Conservation (phyloP, 2,329 filamentous ascomycete genomes). For the Neopestalotiopsis sp. region DNA sequence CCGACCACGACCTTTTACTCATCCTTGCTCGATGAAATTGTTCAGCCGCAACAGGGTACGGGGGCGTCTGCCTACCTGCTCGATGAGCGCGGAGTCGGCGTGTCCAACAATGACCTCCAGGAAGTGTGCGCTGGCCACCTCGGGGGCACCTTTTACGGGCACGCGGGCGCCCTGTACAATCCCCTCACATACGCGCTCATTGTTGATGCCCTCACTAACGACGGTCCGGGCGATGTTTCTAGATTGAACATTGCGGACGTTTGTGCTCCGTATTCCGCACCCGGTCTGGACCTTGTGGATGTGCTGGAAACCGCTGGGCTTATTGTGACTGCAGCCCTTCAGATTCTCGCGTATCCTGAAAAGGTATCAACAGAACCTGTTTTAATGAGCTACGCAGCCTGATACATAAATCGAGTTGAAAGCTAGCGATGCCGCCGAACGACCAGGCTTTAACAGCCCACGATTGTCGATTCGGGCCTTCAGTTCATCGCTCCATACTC, state of each 20-base stretch:
- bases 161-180: conserved; percentile 20
- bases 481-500: background rate
- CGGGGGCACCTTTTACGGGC: conserved; percentile 38
- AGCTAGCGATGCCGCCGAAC: background rate
- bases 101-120: conserved; percentile 54
- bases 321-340: conserved; percentile 7
- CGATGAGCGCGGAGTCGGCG: conserved; percentile 46
- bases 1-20: conserved; percentile 60
- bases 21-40: conserved; percentile 52
- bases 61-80: conserved; percentile 50
- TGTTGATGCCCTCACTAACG: conserved; percentile 15
- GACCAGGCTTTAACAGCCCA: too few species aligned
- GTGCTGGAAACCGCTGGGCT: conserved; percentile 15
- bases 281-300: conserved; percentile 14
- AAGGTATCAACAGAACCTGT: conserved; percentile 7
- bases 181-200: conserved; percentile 20
- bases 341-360: conserved; percentile 15
- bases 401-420: background rate
- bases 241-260: conserved; percentile 14
- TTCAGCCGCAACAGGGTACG: conserved; percentile 52
- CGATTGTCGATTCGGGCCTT: too few species aligned
- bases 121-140: conserved; percentile 42
- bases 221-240: background rate
- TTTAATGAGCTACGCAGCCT: conserved; percentile 14
- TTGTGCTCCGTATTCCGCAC: conserved; percentile 12